phyloP scores from a whole-genome alignment of 2,329 filamentous ascomycete genomes.

The Apiospora hydei region DNA sequence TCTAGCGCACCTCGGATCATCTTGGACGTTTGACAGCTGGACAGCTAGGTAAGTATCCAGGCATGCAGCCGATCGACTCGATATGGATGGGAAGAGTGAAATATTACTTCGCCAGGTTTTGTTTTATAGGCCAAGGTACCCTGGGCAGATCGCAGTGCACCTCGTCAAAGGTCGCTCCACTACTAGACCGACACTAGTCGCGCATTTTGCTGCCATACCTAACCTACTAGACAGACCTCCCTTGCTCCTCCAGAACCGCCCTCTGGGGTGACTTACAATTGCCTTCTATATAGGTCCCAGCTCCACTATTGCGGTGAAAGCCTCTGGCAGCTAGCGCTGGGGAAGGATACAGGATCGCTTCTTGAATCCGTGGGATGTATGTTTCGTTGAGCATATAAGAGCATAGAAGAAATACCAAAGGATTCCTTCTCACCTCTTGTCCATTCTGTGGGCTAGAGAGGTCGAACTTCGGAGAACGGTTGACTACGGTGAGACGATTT shows the following conservation, averaged over 20 bases:
- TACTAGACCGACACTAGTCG: constrained; percentile 17
- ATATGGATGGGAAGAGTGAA: neutral
- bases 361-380: neutral
- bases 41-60: neutral
- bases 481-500: neutral
- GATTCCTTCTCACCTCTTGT: neutral
- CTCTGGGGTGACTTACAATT: constrained; percentile 5
- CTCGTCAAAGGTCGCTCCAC: neutral
- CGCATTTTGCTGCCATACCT: constrained; percentile 13
- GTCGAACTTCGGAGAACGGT: neutral
- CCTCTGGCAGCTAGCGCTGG: neutral
- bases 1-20: neutral
- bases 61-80: neutral
- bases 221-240: neutral
- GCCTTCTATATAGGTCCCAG: neutral
- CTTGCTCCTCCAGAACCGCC: neutral
- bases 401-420: neutral
- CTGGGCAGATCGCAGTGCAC: neutral
- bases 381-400: neutral
- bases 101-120: neutral
- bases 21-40: neutral
- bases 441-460: neutral
- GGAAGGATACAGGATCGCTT: neutral
- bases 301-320: neutral
- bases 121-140: neutral